These are phyloP conservation scores for Globisporangium sylvaticum DNA, from an alignment of 352 stramenopile genomes.

Conservation along the genomic window DNA sequence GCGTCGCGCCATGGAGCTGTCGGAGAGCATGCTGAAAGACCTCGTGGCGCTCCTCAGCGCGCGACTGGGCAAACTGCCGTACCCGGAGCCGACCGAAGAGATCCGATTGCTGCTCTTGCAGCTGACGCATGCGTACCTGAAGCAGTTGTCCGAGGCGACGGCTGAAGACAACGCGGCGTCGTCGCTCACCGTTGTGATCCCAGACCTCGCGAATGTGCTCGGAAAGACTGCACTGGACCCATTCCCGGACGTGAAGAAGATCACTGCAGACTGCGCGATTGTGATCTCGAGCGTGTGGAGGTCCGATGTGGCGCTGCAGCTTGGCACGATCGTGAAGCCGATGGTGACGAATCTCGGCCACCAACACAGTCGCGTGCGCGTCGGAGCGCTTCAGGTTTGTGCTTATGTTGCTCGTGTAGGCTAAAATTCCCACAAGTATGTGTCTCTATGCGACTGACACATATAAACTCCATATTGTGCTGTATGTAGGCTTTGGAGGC, in stretches of 20 bases:
- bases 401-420: background rate
- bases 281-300: constrained; percentile 50
- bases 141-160: constrained; percentile 30
- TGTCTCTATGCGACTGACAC: background rate
- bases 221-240: constrained; percentile 66
- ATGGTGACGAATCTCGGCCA: constrained; percentile 70
- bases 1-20: constrained; percentile 38
- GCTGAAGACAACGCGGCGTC: constrained; percentile 12
- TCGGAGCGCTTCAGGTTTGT: constrained; percentile 57
- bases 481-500: constrained; percentile 51
- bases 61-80: constrained; percentile 76
- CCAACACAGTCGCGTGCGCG: constrained; percentile 78
- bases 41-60: constrained; percentile 41
- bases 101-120: constrained; percentile 73
- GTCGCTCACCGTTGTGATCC: constrained; percentile 53
- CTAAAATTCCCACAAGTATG: background rate
- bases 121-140: constrained; percentile 46
- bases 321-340: constrained; percentile 61
- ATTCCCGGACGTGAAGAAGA: constrained; percentile 83
- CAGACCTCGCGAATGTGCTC: constrained; percentile 63
- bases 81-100: constrained; percentile 76
- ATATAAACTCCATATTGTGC: background rate
- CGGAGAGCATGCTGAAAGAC: constrained; percentile 35
- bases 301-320: constrained; percentile 56
- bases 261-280: constrained; percentile 58